Base-by-base conservation (phyloP, 23 red algal species). In the Cyanidium caldarium region DNA sequence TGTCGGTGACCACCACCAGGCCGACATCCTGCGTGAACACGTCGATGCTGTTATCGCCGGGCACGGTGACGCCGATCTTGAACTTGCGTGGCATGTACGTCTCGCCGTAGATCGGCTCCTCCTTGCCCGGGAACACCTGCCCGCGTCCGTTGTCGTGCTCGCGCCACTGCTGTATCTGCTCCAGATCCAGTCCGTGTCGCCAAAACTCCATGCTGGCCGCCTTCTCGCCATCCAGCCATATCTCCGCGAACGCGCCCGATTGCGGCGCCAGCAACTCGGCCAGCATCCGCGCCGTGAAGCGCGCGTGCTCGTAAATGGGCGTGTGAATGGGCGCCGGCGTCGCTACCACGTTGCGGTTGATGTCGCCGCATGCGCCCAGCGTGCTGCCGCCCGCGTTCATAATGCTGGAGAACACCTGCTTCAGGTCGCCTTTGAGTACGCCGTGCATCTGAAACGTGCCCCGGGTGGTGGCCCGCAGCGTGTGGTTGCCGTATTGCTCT, bases 191-290 rank as follows among this genome's bases (percentile, higher is more conserved):
- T 12, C 80, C 83, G 25, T 86, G 74, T 67, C 88, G 88, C 92
- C 92, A 98, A 29, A 68, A 98, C 44, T 98, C 92, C 5, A 98
- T 58, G n/a, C 75, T 51, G 14, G 78, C 92, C 2, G 92, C 92
- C 58, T 98, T 98, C 46, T 98, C 92, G 19, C 92, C 92, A 74
- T 98, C 92, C 12, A 98, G 69, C 92, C 92, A 98, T 67, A 88
- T 79, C 57, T 98, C 92, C 10, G 79, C 73, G 44, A 89, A 88
- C 10, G 92, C 85, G 1, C 84, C 83, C 31, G 84, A 88, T 69
- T 98, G 92, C 15, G 92, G 92, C 58, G 92, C 92, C 65, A 98
- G 88, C 28, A 98, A 45, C 61, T 98, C 92, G n/a, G 79, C 84
- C 38, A 98, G 38, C 77, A 82, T 84, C 33, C 61, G 37, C 0